Evolutionary conservation across 148 eudicot genomes (phyloP).

Genomic region (Beta vulgaris): DNA sequence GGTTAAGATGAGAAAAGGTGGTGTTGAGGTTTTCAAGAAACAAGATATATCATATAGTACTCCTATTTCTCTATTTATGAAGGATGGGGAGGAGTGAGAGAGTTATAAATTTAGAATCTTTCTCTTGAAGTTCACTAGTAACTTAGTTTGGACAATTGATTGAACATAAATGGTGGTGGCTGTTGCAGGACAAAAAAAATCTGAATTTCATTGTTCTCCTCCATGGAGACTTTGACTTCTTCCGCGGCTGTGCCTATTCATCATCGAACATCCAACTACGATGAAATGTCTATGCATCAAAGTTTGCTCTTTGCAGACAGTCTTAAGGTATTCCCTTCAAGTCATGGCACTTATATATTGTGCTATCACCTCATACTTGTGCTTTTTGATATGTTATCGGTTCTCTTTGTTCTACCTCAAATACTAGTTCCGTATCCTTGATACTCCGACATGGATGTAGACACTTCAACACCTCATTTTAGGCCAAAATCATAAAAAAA

Average conservation of each 20-base stretch:
- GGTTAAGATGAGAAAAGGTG: slow-evolving; percentile 5
- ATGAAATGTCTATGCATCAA: slow-evolving; percentile 82
- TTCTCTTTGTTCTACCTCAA: too few relatives aligned
- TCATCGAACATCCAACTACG: slow-evolving; percentile 56
- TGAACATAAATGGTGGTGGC: slow-evolving; percentile 17
- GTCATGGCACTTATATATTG: not conserved
- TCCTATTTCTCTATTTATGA: not conserved
- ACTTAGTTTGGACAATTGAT: slow-evolving; percentile 1
- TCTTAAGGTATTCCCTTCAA: slow-evolving; percentile 55
- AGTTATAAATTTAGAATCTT: slow-evolving; percentile 7
- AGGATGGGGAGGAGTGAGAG: not conserved
- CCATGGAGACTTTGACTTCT: slow-evolving; percentile 60
- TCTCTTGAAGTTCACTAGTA: not conserved
- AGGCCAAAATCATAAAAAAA: too few relatives aligned
- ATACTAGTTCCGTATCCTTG: too few relatives aligned
- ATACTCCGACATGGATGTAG: too few relatives aligned
- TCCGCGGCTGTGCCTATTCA: slow-evolving; percentile 42
- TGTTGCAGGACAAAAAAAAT: slow-evolving; percentile 35
- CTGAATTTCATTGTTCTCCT: slow-evolving; percentile 23
- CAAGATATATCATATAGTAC: not conserved
- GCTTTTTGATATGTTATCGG: not conserved
- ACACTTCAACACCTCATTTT: too few relatives aligned
- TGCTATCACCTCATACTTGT: not conserved
- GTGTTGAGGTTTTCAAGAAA: not conserved
- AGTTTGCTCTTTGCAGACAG: slow-evolving; percentile 83